Evolutionary conservation across 2,329 filamentous ascomycete genomes (phyloP), one percentile per base, ranked within the genome.

Genomic region (Ophiostoma piceae): DNA sequence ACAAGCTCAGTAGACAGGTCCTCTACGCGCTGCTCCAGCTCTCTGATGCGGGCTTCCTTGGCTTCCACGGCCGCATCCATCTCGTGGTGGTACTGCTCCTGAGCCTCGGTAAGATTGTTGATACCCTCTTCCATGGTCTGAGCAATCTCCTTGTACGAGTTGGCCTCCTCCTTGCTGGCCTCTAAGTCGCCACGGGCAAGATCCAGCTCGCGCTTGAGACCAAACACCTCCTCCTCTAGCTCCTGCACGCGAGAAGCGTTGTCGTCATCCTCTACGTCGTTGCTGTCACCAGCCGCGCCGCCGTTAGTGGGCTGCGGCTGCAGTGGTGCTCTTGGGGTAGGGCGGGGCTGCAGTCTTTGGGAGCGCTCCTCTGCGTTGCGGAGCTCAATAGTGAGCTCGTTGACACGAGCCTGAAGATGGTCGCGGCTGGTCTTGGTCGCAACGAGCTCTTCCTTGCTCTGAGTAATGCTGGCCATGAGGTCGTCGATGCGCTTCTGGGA

Each of bases 401-500:
- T 91, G 2, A 97, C 92, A 70, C 94, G 87, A 43, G 89, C 87
- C 78, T 98, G 94, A 1, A 99, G 84, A 77, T 97, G 92, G 77
- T 98, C 94, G 66, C 91, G 88, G 66, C 88, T 91, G 1, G 94
- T 97, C 83, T 96, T 97, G 32, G 90, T 88, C 35, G 90, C 89
- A 65, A 95, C 88, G 68, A 96, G 86, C 75, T 97, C 93, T 78
- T 98, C 94, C 64, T 94, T 92, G 67, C 90, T 88, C 72, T 92
- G 88, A 74, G 92, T 85, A 57, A 97, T 83, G 75, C 88, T 94
- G 41, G 89, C 84, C 73, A 94, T 90, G 65, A 99, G 86, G 76
- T 98, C 94, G 74, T 99, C 94, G 72, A 98, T 95, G 68, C 94
- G 88, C 79, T 93, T 95, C 78, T 97, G 92, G 67, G 87, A 89